These are phyloP conservation scores for Boletus reticuloceps DNA, from an alignment of 768 basidiomycete species.

Conservation along the genomic window DNA sequence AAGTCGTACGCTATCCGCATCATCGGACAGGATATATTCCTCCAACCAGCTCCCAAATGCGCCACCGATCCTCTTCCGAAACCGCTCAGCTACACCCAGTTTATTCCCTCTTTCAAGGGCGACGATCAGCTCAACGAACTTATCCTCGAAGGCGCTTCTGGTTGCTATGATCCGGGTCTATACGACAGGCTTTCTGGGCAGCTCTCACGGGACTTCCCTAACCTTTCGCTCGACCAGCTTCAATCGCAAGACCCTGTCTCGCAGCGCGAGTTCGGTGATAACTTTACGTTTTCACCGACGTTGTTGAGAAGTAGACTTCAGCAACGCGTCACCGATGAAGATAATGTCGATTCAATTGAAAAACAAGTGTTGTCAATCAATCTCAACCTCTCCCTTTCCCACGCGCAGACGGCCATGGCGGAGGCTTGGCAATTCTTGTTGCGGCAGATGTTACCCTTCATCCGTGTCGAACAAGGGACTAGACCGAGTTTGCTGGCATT, in stretches of 20 bases:
- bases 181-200: slow-evolving; percentile 58
- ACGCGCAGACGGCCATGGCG: slow-evolving; percentile 71
- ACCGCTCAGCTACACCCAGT: slow-evolving; percentile 57
- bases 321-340: slow-evolving; percentile 32
- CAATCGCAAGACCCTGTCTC: slow-evolving; percentile 57
- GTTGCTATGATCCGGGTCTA: slow-evolving; percentile 68
- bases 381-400: slow-evolving; percentile 81
- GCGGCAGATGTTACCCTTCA: slow-evolving; percentile 58
- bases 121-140: slow-evolving; percentile 66
- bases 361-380: slow-evolving; percentile 72
- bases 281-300: slow-evolving; percentile 67
- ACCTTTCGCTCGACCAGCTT: slow-evolving; percentile 63
- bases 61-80: slow-evolving; percentile 39
- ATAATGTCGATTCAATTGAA: slow-evolving; percentile 48
- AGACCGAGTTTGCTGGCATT: slow-evolving; percentile 55
- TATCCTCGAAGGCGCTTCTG: slow-evolving; percentile 65
- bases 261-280: slow-evolving; percentile 77
- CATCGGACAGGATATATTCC: slow-evolving; percentile 69
- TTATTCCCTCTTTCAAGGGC: slow-evolving; percentile 55
- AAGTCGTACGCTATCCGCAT: slow-evolving; percentile 78
- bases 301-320: slow-evolving; percentile 62
- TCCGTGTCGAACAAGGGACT: slow-evolving; percentile 58
- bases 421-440: slow-evolving; percentile 79
- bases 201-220: slow-evolving; percentile 52
- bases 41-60: slow-evolving; percentile 46